Percentiles rank a stretch among this genome's conserved stretches.
Conservation (phyloP, 768 basidiomycete species). For the Auriscalpium orientale region DNA sequence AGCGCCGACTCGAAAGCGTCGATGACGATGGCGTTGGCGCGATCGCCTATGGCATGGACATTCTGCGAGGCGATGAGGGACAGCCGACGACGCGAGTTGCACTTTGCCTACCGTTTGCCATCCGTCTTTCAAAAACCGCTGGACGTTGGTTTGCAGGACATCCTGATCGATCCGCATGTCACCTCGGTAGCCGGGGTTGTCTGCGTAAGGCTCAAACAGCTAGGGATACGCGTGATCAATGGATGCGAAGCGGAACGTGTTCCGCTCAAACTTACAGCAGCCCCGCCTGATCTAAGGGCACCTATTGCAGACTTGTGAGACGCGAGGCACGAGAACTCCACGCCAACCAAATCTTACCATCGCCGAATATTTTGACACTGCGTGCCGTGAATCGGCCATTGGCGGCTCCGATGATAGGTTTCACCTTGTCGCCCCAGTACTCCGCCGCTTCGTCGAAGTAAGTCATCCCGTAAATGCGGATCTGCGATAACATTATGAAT, state of each 20-base stretch:
- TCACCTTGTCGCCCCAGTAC: conserved; percentile 67
- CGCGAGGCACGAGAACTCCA: background rate
- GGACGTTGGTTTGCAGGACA: conserved; percentile 53
- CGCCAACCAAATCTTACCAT: conserved; percentile 34
- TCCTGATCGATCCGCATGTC: conserved; percentile 68
- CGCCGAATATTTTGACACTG: conserved; percentile 75
- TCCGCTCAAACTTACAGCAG: conserved; percentile 48
- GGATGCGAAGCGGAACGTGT: background rate
- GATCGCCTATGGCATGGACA: conserved; percentile 82
- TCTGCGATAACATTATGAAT: conserved; percentile 28
- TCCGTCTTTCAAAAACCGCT: conserved; percentile 65
- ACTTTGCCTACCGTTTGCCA: conserved; percentile 78
- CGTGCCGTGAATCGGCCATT: conserved; percentile 62
- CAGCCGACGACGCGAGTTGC: background rate
- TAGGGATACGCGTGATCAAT: conserved; percentile 20
- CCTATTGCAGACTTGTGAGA: conserved; percentile 33
- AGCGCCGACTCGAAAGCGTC: conserved; percentile 75
- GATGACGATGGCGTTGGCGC: conserved; percentile 77
- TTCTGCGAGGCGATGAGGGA: conserved; percentile 41
- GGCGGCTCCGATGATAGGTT: conserved; percentile 46
- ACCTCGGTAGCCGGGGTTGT: conserved; percentile 68
- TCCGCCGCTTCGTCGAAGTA: conserved; percentile 56
- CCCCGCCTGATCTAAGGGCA: conserved; percentile 83
- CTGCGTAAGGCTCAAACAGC: conserved; percentile 78
- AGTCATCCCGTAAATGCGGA: conserved; percentile 74